These are phyloP conservation scores for Bonnemaisonia californica DNA, from an alignment of 31 red algal genomes.

Conservation along the genomic window DNA sequence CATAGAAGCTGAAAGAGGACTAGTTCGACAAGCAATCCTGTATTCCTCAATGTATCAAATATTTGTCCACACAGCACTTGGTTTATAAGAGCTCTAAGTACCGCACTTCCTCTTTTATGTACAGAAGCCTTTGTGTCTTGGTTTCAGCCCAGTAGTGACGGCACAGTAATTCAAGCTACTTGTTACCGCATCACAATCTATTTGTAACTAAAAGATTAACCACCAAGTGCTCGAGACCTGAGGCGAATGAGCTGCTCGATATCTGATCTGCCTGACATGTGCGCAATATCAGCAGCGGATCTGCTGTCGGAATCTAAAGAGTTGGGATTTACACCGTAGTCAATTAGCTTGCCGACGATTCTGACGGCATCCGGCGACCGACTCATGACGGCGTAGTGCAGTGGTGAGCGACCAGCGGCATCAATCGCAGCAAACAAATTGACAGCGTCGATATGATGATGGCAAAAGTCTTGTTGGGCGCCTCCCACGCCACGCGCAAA, in stretches of 20 bases:
- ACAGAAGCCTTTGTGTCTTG: neutral
- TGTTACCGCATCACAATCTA: neutral
- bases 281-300: neutral
- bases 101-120: neutral
- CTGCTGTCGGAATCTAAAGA: neutral
- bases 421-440: neutral
- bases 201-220: neutral
- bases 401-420: neutral
- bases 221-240: neutral
- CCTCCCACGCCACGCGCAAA: constrained; percentile 14
- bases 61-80: neutral
- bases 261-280: neutral
- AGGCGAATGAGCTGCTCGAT: neutral
- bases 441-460: neutral
- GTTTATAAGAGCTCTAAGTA: neutral
- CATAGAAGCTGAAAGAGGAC: no score
- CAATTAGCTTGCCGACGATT: neutral
- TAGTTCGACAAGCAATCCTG: neutral
- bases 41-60: neutral
- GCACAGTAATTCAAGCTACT: neutral
- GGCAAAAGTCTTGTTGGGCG: constrained; percentile 16
- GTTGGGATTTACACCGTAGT: constrained; percentile 3
- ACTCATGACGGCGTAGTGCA: constrained; percentile 13
- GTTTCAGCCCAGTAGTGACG: neutral
- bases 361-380: neutral